These are phyloP conservation scores for Trichoderma pleuroti DNA, from an alignment of 2,329 filamentous ascomycete species.

Conservation along the genomic window DNA sequence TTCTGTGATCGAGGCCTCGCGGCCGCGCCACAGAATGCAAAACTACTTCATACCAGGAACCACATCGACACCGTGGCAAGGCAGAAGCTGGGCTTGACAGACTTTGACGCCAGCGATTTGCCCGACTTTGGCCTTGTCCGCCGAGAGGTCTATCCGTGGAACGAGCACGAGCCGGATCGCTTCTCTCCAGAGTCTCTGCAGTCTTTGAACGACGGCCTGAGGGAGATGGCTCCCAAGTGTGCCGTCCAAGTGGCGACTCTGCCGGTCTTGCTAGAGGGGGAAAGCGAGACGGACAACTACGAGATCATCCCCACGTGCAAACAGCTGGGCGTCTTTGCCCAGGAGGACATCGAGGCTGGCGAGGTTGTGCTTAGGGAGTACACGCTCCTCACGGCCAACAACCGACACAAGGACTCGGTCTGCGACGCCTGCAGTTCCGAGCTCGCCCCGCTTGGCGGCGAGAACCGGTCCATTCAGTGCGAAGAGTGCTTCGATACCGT, in stretches of 20 bases:
- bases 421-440: constrained; percentile 85
- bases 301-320: constrained; percentile 57
- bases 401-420: constrained; percentile 77
- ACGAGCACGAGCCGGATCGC: constrained; percentile 64
- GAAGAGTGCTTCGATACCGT: constrained; percentile 62
- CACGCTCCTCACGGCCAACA: constrained; percentile 84
- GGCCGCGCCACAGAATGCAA: constrained; percentile 51
- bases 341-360: constrained; percentile 71
- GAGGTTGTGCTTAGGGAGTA: constrained; percentile 77
- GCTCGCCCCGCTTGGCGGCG: constrained; percentile 57
- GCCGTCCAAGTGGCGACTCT: constrained; percentile 73
- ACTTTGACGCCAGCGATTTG: constrained; percentile 52
- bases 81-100: constrained; percentile 44
- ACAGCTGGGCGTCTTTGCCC: constrained; percentile 89
- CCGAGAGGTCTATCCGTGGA: constrained; percentile 68
- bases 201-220: constrained; percentile 68
- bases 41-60: constrained; percentile 51
- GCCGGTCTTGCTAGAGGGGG: constrained; percentile 63
- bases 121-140: constrained; percentile 69
- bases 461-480: constrained; percentile 50
- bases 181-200: constrained; percentile 65
- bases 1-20: constrained; percentile 63
- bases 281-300: constrained; percentile 47
- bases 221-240: constrained; percentile 71
- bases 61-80: constrained; percentile 53